These are phyloP conservation scores for Sugiyamaella grinbergsii DNA, from an alignment of 1,139 yeast species.

Conservation along the genomic window DNA sequence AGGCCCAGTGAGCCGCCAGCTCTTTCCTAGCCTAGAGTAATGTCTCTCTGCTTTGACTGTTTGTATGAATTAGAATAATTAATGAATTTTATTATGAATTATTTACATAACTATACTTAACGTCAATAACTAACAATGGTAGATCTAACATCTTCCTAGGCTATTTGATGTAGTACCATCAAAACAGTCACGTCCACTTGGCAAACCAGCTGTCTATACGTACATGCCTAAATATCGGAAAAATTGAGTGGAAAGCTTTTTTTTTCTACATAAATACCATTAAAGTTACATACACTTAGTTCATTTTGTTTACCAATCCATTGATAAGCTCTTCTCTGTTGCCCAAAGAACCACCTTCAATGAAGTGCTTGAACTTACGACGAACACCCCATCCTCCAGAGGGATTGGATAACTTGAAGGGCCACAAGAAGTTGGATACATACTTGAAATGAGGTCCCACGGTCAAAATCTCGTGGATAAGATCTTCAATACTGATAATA, in stretches of 20 bases:
- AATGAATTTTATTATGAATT: too few species aligned
- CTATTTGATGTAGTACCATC: too few species aligned
- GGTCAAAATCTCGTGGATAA: slow-evolving; percentile 98
- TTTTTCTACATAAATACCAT: too few species aligned
- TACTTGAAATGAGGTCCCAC: slow-evolving; percentile 99
- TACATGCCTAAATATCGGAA: too few species aligned
- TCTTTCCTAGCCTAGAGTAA: neutral
- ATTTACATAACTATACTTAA: too few species aligned
- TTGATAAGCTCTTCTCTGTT: slow-evolving; percentile 99
- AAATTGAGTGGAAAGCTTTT: too few species aligned
- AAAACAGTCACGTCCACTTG: too few species aligned
- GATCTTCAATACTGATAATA: slow-evolving; percentile 93
- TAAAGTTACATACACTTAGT: slow-evolving; percentile 38
- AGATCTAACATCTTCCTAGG: too few species aligned
- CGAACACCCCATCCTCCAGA: slow-evolving; percentile 99
- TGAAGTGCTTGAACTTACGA: slow-evolving; percentile 99
- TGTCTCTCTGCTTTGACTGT: too few species aligned
- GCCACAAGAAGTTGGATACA: slow-evolving; percentile 99
- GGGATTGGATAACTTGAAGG: slow-evolving; percentile 99
- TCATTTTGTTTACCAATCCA: slow-evolving; percentile 84
- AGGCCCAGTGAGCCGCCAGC: slow-evolving; percentile 11
- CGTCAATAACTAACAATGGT: too few species aligned
- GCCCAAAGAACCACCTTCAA: slow-evolving; percentile 99
- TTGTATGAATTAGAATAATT: too few species aligned
- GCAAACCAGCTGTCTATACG: too few species aligned